Conservation (phyloP, 2,329 filamentous ascomycete species). For the Scedosporium dehoogii region DNA sequence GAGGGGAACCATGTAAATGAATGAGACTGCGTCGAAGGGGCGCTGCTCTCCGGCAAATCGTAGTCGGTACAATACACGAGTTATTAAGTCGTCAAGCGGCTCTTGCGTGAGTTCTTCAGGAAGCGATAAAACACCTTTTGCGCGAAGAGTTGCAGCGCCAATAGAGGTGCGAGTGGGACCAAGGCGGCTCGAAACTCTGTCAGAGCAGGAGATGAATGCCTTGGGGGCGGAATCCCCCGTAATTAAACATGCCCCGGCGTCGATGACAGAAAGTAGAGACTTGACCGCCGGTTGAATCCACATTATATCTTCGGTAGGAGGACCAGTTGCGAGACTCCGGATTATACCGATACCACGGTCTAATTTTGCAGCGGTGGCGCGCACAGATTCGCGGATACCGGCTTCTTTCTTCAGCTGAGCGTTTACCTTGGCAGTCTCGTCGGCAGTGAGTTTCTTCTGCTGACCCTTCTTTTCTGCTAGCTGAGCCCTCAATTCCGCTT, state of each 20-base stretch:
- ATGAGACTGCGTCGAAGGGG: slow-evolving; percentile 80
- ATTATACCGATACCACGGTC: slow-evolving; percentile 81
- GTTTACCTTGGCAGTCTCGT: slow-evolving; percentile 84
- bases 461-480: slow-evolving; percentile 89
- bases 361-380: slow-evolving; percentile 58
- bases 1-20: slow-evolving; percentile 80
- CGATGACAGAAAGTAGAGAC: slow-evolving; percentile 62
- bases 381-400: slow-evolving; percentile 64
- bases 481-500: slow-evolving; percentile 79
- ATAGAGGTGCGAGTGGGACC: slow-evolving; percentile 73
- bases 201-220: slow-evolving; percentile 70
- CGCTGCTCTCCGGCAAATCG: slow-evolving; percentile 86
- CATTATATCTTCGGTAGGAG: slow-evolving; percentile 75
- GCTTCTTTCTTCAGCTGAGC: slow-evolving; percentile 83
- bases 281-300: slow-evolving; percentile 82
- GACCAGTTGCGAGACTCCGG: slow-evolving; percentile 68
- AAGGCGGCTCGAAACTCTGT: slow-evolving; percentile 63
- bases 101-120: slow-evolving; percentile 66
- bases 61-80: slow-evolving; percentile 80
- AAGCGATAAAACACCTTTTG: slow-evolving; percentile 63
- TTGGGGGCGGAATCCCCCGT: slow-evolving; percentile 70
- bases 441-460: slow-evolving; percentile 79
- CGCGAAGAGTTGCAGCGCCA: slow-evolving; percentile 75
- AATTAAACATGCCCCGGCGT: slow-evolving; percentile 71
- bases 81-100: slow-evolving; percentile 73